A percentile compares a stretch with the other conserved stretches of the same genome.
Evolutionary conservation across 768 basidiomycete genomes (phyloP).

Genomic region (Trametes sanguinea): DNA sequence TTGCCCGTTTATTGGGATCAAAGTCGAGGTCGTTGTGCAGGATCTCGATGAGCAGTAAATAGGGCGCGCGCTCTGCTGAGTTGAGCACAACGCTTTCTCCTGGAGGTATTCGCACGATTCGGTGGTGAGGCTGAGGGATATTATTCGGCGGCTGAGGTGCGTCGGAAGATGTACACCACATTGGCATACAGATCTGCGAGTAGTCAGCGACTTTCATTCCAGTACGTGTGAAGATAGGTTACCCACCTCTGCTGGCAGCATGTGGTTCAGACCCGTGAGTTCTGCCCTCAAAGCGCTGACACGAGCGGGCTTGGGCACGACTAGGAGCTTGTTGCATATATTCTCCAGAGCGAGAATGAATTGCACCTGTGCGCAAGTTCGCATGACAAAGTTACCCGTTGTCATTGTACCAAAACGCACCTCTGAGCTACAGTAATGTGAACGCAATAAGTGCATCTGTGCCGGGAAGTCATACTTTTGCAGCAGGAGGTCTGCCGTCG

Average conservation of each 20-base stretch:
- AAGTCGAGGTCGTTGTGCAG: constrained; percentile 90
- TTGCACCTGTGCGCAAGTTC: constrained; percentile 56
- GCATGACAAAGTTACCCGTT: constrained; percentile 6
- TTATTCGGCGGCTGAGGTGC: constrained; percentile 39
- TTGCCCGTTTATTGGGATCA: constrained; percentile 78
- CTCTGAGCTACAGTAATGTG: constrained; percentile 88
- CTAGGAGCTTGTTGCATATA: constrained; percentile 87
- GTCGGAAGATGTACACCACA: constrained; percentile 84
- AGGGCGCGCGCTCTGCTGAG: constrained; percentile 95
- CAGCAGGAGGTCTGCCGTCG: constrained; percentile 57
- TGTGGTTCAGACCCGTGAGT: constrained; percentile 92
- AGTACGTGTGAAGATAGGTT: background rate
- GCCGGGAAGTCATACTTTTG: constrained; percentile 66
- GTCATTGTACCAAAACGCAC: constrained; percentile 41
- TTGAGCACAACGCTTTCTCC: constrained; percentile 98
- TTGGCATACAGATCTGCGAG: constrained; percentile 77
- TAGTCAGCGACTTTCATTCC: background rate
- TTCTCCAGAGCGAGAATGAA: constrained; percentile 88
- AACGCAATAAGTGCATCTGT: constrained; percentile 73
- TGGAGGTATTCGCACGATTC: constrained; percentile 95
- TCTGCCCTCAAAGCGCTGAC: constrained; percentile 97
- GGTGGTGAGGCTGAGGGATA: constrained; percentile 75
- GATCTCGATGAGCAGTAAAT: constrained; percentile 89
- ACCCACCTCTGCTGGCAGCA: constrained; percentile 89
- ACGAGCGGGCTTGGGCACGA: constrained; percentile 91